Percentiles rank a stretch among this genome's conserved stretches.
Evolutionary conservation across 1,284 basidiomycete genomes (phyloP).

Genomic region (Agroathelia rolfsii): DNA sequence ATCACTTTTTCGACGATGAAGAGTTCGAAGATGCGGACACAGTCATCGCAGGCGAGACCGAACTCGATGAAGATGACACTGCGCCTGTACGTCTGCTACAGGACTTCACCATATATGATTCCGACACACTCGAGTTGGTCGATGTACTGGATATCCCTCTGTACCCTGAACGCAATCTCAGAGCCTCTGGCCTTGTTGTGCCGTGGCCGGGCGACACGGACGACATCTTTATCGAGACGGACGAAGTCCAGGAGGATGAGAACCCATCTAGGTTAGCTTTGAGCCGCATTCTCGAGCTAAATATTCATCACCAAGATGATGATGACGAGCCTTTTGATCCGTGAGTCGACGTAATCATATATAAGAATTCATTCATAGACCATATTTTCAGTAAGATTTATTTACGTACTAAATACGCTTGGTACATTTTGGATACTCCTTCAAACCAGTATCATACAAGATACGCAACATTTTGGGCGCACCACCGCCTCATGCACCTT

Average conservation of each 20-base stretch:
- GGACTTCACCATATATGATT: constrained; percentile 40
- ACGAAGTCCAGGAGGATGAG: constrained; percentile 19
- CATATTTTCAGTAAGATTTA: constrained; percentile 25
- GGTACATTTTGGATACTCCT: constrained; percentile 53
- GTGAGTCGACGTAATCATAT: constrained; percentile 16
- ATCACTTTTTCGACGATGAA: not conserved
- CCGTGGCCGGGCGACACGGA: constrained; percentile 20
- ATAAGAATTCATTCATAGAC: constrained; percentile 2
- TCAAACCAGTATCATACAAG: constrained; percentile 30
- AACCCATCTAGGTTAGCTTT: constrained; percentile 23
- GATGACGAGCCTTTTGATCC: constrained; percentile 25
- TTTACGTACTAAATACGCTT: constrained; percentile 35
- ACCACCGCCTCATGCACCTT: constrained; percentile 37
- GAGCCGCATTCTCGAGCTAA: constrained; percentile 34
- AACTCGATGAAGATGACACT: constrained; percentile 18
- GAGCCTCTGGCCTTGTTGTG: constrained; percentile 27
- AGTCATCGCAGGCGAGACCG: constrained; percentile 21
- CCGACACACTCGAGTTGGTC: constrained; percentile 24
- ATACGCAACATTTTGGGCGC: constrained; percentile 35
- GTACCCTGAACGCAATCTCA: too few relatives aligned
- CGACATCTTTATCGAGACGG: too few relatives aligned
- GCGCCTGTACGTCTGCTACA: constrained; percentile 45
- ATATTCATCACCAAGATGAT: constrained; percentile 30
- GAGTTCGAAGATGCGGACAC: not conserved
- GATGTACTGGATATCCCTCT: constrained; percentile 22